phyloP scores from a whole-genome alignment of 495 filamentous ascomycete species.

The Tuber borchii region DNA sequence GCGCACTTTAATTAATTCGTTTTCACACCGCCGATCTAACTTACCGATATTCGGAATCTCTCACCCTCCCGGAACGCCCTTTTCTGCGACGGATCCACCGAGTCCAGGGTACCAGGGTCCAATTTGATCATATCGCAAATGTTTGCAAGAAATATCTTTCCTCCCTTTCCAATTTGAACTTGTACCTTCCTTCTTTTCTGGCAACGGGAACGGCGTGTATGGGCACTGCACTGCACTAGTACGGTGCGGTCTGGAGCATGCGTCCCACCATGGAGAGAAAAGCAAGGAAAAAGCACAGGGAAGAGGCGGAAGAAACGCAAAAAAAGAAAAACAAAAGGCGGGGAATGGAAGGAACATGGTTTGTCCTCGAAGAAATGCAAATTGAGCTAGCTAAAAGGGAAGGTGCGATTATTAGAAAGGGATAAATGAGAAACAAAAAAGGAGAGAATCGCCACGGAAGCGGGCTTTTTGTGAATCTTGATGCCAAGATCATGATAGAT shows the following conservation, averaged over 20 bases:
- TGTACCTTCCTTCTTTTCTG: not conserved
- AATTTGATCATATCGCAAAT: not conserved
- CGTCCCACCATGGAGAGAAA: not conserved
- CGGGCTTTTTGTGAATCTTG: not conserved
- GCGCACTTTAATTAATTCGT: not conserved
- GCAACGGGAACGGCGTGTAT: not conserved
- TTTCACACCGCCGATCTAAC: not conserved
- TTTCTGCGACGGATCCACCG: not conserved
- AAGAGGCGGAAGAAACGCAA: not conserved
- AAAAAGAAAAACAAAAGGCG: not conserved
- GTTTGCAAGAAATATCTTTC: not conserved
- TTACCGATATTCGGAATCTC: not conserved
- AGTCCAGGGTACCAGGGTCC: not conserved
- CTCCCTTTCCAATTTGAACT: not conserved
- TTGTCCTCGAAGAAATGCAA: not conserved
- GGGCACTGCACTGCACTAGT: too few species aligned
- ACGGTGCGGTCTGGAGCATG: not conserved
- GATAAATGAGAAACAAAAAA: not conserved
- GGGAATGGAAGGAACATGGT: not conserved
- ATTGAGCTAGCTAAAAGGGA: not conserved
- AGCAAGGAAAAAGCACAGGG: not conserved
- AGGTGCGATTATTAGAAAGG: not conserved
- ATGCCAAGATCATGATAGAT: conserved; percentile 4
- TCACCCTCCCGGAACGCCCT: not conserved
- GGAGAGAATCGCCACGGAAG: not conserved